Evolutionary conservation across 805 yeast genomes (phyloP).

Genomic region (Myxozyma vanderwaltii): DNA sequence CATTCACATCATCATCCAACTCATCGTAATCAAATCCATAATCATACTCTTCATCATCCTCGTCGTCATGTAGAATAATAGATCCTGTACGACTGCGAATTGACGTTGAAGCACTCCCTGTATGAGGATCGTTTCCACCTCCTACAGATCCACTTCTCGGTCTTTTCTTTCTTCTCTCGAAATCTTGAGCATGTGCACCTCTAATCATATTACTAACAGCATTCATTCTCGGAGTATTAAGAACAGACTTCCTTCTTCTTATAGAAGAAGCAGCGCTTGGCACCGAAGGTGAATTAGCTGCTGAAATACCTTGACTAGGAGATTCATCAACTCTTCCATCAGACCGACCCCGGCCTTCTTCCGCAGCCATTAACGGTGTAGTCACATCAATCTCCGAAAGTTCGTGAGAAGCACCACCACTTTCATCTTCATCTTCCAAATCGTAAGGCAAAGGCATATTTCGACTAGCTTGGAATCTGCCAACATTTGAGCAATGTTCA

Average conservation of each 20-base stretch:
- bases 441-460: constrained; percentile 85
- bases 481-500: constrained; percentile 91
- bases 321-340: constrained; percentile 3
- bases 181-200: constrained; percentile 84
- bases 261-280: constrained; percentile 6
- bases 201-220: constrained; percentile 33
- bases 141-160: background rate
- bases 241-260: constrained; percentile 13
- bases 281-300: background rate
- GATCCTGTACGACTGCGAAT: constrained; percentile 7
- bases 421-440: constrained; percentile 42
- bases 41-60: constrained; percentile 17
- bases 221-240: constrained; percentile 30
- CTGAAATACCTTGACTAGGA: background rate
- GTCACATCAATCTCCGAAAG: constrained; percentile 9
- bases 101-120: background rate
- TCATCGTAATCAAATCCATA: constrained; percentile 30
- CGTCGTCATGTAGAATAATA: constrained; percentile 16
- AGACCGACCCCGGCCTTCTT: constrained; percentile 26
- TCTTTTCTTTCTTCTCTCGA: constrained; percentile 60
- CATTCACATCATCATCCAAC: constrained; percentile 14
- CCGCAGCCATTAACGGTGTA: constrained; percentile 34
- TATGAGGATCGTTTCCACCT: background rate
- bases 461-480: constrained; percentile 80
- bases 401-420: constrained; percentile 11